phyloP scores from a whole-genome alignment of 345 rosid species.

The Theobroma cacao region DNA sequence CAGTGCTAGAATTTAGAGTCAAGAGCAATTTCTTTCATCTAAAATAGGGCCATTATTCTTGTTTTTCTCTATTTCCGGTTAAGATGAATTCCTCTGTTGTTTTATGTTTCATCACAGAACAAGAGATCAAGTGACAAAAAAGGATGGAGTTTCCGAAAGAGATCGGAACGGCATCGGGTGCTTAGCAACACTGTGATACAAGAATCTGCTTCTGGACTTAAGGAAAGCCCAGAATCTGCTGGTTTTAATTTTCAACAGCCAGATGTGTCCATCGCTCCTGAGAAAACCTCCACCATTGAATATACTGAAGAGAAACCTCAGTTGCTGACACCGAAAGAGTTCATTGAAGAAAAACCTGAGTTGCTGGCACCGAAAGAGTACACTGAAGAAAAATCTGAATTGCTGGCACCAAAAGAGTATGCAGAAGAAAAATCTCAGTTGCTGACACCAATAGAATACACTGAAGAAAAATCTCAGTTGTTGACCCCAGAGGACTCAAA shows the following conservation, averaged over 20 bases:
- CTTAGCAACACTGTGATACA: conserved; percentile 51
- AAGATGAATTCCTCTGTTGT: conserved; percentile 1
- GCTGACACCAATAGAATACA: conserved; percentile 5
- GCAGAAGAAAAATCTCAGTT: conserved; percentile 1
- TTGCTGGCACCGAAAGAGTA: background rate
- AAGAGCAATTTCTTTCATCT: background rate
- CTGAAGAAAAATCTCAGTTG: background rate
- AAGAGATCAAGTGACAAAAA: conserved; percentile 43
- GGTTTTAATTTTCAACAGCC: conserved; percentile 29
- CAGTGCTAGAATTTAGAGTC: background rate
- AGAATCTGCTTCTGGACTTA: conserved; percentile 41
- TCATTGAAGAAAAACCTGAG: conserved; percentile 19
- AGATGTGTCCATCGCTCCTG: conserved; percentile 24
- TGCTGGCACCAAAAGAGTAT: background rate
- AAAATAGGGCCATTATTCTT: background rate
- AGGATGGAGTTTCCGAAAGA: conserved; percentile 74
- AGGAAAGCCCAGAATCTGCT: conserved; percentile 43
- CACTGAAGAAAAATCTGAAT: conserved; percentile 15
- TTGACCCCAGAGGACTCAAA: conserved; percentile 27
- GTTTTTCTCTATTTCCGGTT: background rate
- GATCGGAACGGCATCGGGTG: conserved; percentile 62
- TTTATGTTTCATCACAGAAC: conserved; percentile 35
- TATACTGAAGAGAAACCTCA: conserved; percentile 44
- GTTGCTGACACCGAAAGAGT: conserved; percentile 16
- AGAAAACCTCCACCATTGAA: conserved; percentile 32